Evolutionary conservation across 805 yeast genomes (phyloP).

Genomic region (Candida jianshihensis): DNA sequence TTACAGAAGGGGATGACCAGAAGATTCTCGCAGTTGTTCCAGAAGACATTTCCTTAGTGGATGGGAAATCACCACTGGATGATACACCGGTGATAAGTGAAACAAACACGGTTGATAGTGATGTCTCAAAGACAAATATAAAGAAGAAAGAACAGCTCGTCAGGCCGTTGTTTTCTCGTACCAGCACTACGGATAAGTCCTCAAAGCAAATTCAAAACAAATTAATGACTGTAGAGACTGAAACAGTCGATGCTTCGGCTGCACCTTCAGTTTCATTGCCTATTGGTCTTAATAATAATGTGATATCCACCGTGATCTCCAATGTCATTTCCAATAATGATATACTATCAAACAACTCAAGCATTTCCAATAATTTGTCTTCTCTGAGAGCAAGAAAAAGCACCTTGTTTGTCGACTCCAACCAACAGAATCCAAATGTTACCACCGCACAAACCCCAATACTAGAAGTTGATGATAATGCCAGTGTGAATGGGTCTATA

Average conservation of each 20-base stretch:
- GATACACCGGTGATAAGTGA: not conserved
- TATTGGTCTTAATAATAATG: conserved; percentile 11
- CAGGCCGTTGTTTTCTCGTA: conserved; percentile 20
- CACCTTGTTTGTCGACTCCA: conserved; percentile 23
- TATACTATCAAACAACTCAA: conserved; percentile 16
- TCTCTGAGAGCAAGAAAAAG: conserved; percentile 31
- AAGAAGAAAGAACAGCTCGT: conserved; percentile 17
- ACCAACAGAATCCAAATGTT: conserved; percentile 4
- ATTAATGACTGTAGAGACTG: conserved; percentile 53
- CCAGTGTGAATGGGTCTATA: conserved; percentile 20
- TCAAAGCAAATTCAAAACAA: conserved; percentile 15
- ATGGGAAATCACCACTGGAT: too few species aligned
- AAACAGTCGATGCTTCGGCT: conserved; percentile 45
- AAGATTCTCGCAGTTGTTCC: too few species aligned
- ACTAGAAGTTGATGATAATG: conserved; percentile 15
- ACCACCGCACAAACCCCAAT: conserved; percentile 6
- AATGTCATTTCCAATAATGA: conserved; percentile 8
- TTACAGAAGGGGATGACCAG: too few species aligned
- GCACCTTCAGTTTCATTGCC: conserved; percentile 21
- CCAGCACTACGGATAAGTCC: conserved; percentile 18
- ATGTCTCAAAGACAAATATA: not conserved
- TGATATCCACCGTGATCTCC: conserved; percentile 8
- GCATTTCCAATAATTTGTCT: conserved; percentile 22
- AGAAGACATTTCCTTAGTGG: too few species aligned
- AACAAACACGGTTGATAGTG: not conserved